Conservation (phyloP, 2,329 filamentous ascomycete genomes). For the Phialocephala sp. region DNA sequence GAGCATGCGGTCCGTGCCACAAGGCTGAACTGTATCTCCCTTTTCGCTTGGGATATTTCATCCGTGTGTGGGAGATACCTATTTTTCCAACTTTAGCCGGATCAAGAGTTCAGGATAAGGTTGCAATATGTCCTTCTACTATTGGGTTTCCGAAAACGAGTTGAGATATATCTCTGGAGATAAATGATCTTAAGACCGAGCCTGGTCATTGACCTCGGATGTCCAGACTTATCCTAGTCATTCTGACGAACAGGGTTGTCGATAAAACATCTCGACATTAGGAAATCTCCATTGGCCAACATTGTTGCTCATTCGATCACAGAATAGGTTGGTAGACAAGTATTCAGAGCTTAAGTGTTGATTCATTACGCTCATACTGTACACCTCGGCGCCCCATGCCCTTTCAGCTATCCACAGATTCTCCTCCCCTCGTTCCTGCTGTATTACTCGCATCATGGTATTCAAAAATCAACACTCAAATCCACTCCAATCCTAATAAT, state of each 20-base stretch:
- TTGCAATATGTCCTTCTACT: too few relatives aligned
- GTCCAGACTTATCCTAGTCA: too few relatives aligned
- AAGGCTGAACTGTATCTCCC: slow-evolving; percentile 11
- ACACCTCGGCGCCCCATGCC: slow-evolving; percentile 1
- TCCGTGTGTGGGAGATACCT: not conserved
- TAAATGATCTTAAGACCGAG: too few relatives aligned
- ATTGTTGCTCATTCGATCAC: not conserved
- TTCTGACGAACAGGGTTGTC: too few relatives aligned
- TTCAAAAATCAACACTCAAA: not conserved
- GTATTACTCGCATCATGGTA: slow-evolving; percentile 6
- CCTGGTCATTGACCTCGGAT: too few relatives aligned
- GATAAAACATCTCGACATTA: too few relatives aligned
- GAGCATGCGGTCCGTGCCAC: slow-evolving; percentile 8
- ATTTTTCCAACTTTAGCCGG: not conserved
- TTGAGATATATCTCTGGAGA: too few relatives aligned
- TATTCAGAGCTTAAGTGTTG: not conserved
- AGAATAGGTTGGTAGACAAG: not conserved
- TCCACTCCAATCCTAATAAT: not conserved
- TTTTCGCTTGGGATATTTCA: not conserved
- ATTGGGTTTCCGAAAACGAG: too few relatives aligned
- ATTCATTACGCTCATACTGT: slow-evolving; percentile 7
- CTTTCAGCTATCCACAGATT: not conserved
- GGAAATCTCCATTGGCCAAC: too few relatives aligned
- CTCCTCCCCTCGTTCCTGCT: not conserved
- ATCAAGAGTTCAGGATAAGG: too few relatives aligned